phyloP scores from a whole-genome alignment of 2,329 filamentous ascomycete species.

The Acrocalymma vagum region DNA sequence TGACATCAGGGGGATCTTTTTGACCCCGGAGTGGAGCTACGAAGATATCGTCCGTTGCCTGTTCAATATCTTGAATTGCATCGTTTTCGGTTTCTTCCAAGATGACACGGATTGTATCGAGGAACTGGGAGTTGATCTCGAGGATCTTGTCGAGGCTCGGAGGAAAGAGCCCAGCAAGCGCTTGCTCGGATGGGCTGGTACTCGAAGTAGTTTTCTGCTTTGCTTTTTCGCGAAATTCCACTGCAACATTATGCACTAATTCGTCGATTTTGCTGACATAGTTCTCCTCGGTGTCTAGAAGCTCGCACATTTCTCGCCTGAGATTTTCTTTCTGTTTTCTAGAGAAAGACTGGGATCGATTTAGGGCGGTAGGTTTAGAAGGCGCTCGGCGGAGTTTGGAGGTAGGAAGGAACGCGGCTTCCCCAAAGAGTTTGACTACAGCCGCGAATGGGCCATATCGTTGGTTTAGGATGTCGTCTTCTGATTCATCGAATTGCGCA shows the following conservation, averaged over 20 bases:
- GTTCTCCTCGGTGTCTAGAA: constrained; percentile 92
- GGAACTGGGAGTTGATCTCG: constrained; percentile 80
- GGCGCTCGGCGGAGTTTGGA: constrained; percentile 84
- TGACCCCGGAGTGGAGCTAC: constrained; percentile 42
- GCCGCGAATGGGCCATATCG: constrained; percentile 82
- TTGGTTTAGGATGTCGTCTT: constrained; percentile 71
- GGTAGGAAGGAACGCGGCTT: constrained; percentile 86
- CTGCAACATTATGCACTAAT: constrained; percentile 80
- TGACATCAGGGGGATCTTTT: constrained; percentile 69
- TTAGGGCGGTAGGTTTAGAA: constrained; percentile 83
- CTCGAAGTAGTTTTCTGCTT: constrained; percentile 66
- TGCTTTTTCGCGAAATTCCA: constrained; percentile 78
- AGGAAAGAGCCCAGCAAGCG: constrained; percentile 82
- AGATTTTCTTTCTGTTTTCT: constrained; percentile 84
- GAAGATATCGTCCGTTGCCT: constrained; percentile 51
- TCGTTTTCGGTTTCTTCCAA: constrained; percentile 86
- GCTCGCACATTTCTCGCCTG: constrained; percentile 86
- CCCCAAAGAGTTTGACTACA: constrained; percentile 80
- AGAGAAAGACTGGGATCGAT: constrained; percentile 78
- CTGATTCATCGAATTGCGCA: constrained; percentile 66
- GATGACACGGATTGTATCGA: constrained; percentile 76
- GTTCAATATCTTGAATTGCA: constrained; percentile 78
- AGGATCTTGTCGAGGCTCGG: constrained; percentile 81
- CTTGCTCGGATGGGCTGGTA: constrained; percentile 74
- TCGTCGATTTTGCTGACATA: constrained; percentile 91